These are phyloP conservation scores for Mycena chlorophos DNA, from an alignment of 768 basidiomycete genomes.

Conservation along the genomic window DNA sequence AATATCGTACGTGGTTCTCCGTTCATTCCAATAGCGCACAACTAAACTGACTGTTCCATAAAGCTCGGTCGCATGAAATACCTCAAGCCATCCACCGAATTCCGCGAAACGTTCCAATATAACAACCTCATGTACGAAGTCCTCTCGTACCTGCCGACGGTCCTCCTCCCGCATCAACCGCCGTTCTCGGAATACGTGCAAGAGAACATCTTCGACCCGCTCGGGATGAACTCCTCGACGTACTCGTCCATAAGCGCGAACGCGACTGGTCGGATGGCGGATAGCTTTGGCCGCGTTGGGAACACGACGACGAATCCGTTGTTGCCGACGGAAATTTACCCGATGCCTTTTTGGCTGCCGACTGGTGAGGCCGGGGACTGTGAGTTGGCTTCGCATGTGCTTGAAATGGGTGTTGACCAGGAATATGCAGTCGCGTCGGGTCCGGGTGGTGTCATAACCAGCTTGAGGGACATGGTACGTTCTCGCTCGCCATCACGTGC, in stretches of 20 bases:
- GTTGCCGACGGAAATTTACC: constrained; percentile 9
- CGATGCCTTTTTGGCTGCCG: constrained; percentile 23
- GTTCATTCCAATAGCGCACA: not conserved
- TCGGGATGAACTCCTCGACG: constrained; percentile 31
- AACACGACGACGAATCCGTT: constrained; percentile 15
- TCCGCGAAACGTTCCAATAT: constrained; percentile 28
- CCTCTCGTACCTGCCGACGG: constrained; percentile 31
- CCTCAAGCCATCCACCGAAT: constrained; percentile 30
- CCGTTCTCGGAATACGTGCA: constrained; percentile 33
- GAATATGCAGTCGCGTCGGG: constrained; percentile 27
- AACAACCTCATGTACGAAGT: constrained; percentile 25
- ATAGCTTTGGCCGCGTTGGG: constrained; percentile 26
- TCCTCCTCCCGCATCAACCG: constrained; percentile 26
- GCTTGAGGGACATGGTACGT: constrained; percentile 27
- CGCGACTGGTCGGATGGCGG: constrained; percentile 29
- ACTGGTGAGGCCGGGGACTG: constrained; percentile 28
- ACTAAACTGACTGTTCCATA: not conserved
- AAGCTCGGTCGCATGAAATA: constrained; percentile 23
- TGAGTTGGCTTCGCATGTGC: constrained; percentile 10
- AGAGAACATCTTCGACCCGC: constrained; percentile 31
- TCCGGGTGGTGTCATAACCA: constrained; percentile 31
- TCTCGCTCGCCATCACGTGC: not conserved
- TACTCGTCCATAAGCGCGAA: constrained; percentile 31
- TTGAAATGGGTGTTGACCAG: not conserved
- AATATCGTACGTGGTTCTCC: constrained; percentile 6